Evolutionary conservation across 1,284 basidiomycete genomes (phyloP).

Genomic region (Moniliophthora roreri): DNA sequence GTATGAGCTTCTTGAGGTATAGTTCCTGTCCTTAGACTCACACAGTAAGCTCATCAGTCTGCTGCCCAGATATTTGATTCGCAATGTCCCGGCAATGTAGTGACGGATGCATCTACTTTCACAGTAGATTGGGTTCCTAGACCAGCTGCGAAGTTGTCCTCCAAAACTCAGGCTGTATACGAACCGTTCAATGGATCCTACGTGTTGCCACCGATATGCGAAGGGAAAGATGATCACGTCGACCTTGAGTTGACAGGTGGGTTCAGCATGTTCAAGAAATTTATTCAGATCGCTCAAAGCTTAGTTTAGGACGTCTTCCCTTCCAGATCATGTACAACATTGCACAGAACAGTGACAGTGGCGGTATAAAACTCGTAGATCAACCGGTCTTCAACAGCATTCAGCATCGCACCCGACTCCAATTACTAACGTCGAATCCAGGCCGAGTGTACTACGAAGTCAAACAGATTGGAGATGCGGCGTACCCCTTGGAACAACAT

Average conservation of each 20-base stretch:
- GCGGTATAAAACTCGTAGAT: slow-evolving; percentile 61
- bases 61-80: slow-evolving; percentile 70
- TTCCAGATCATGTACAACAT: slow-evolving; percentile 87
- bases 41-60: slow-evolving; percentile 10
- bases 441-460: slow-evolving; percentile 90
- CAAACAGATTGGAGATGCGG: slow-evolving; percentile 82
- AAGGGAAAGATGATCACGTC: slow-evolving; percentile 76
- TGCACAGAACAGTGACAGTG: slow-evolving; percentile 59
- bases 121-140: slow-evolving; percentile 74
- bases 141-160: slow-evolving; percentile 64
- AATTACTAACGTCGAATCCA: slow-evolving; percentile 76
- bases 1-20: slow-evolving; percentile 75
- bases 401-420: slow-evolving; percentile 79
- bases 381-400: slow-evolving; percentile 86
- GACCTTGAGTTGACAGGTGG: slow-evolving; percentile 77
- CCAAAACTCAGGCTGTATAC: slow-evolving; percentile 51
- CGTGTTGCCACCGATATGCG: slow-evolving; percentile 78
- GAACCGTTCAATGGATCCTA: slow-evolving; percentile 66
- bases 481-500: slow-evolving; percentile 77
- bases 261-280: slow-evolving; percentile 18
- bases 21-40: slow-evolving; percentile 16
- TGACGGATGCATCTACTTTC: slow-evolving; percentile 61
- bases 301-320: slow-evolving; percentile 66
- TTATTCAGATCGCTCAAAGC: background rate
- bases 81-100: slow-evolving; percentile 80